Base-by-base conservation (phyloP, 2,329 filamentous ascomycete genomes). In the Incumbomyces delicatus region DNA sequence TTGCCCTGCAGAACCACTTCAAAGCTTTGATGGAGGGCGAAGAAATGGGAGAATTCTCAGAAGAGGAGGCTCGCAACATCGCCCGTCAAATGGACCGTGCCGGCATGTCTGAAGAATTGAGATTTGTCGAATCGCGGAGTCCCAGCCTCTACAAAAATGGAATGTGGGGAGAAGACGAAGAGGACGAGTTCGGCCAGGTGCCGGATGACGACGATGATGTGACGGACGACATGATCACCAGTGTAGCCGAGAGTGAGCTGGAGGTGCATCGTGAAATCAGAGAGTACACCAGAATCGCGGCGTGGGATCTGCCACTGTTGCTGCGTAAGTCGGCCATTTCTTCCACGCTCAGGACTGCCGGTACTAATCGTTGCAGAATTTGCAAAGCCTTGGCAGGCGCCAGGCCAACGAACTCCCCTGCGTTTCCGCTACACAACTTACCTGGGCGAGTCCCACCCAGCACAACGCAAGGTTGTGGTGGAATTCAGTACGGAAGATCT, bases 351-450 rank as follows among this genome's bases (percentile, higher is more conserved):
- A 27, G 22, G 22, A 27, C 22, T 5, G 8, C 17, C 16, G 32
- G 11, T 49, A 43, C 53, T 57, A 48, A 53, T 41, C 35, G 33
- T 42, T 46, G 41, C 60, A 95, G 87, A 90, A 63, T 77, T 92
- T 52, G 83, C 86, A 46, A 86, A 86, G 66, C 83, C 86, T 14
- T 96, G 95, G 64, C 68, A 75, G 50, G 77, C 81, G 2, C 87
- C 90, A 1, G 74, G 76, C 12, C 66, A 79, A 52, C 62, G 60
- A 38, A 75, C 85, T 57, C 80, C 87, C 38, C 78, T 98, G 48
- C 84, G 90, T 59, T 98, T 95, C 80, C 83, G 92, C 59, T 95
- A 95, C 72, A 98, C 92, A 13, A 89, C 84, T 32, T 96, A 96
- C 69, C 83, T 98, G 76, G 90, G 90, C 59, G 92, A 96, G 68